These are phyloP conservation scores for Cochlearia excelsa DNA, from an alignment of 345 rosid species.

Conservation along the genomic window DNA sequence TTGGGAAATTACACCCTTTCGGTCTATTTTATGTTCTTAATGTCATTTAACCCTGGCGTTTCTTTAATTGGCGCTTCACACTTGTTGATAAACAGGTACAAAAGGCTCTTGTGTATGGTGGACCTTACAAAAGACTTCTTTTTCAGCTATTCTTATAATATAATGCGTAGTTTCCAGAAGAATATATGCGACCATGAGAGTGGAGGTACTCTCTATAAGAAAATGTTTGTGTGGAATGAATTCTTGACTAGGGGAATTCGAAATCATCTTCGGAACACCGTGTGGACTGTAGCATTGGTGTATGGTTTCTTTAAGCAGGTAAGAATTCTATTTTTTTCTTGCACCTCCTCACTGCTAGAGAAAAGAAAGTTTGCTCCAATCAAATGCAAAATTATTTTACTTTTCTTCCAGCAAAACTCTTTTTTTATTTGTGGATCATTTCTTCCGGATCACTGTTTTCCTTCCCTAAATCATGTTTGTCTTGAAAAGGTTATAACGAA, in stretches of 20 bases:
- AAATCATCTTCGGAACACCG: slow-evolving; percentile 77
- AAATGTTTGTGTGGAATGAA: slow-evolving; percentile 99
- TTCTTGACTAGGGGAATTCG: slow-evolving; percentile 90
- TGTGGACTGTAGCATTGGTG: slow-evolving; percentile 97
- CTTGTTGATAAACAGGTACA: slow-evolving; percentile 67
- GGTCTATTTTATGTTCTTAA: not conserved
- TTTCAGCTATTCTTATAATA: slow-evolving; percentile 94
- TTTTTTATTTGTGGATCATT: slow-evolving; percentile 6
- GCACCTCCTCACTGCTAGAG: slow-evolving; percentile 16
- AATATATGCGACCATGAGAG: slow-evolving; percentile 65
- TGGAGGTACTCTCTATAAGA: slow-evolving; percentile 70
- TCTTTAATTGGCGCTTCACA: slow-evolving; percentile 12
- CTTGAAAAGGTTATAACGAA: slow-evolving; percentile 6
- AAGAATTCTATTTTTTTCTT: slow-evolving; percentile 26
- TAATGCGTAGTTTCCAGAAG: slow-evolving; percentile 90
- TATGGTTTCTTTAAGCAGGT: slow-evolving; percentile 99
- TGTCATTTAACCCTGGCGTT: slow-evolving; percentile 9
- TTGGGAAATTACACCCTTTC: slow-evolving; percentile 2
- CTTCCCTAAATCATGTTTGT: slow-evolving; percentile 8
- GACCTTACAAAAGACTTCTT: slow-evolving; percentile 99
- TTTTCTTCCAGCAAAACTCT: slow-evolving; percentile 9
- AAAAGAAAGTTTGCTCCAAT: not conserved
- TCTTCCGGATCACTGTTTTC: not conserved
- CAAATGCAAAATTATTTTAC: not conserved
- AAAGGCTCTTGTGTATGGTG: slow-evolving; percentile 82